Evolutionary conservation across 2,329 filamentous ascomycete species (phyloP).

Genomic region (Chaetomium sp.): DNA sequence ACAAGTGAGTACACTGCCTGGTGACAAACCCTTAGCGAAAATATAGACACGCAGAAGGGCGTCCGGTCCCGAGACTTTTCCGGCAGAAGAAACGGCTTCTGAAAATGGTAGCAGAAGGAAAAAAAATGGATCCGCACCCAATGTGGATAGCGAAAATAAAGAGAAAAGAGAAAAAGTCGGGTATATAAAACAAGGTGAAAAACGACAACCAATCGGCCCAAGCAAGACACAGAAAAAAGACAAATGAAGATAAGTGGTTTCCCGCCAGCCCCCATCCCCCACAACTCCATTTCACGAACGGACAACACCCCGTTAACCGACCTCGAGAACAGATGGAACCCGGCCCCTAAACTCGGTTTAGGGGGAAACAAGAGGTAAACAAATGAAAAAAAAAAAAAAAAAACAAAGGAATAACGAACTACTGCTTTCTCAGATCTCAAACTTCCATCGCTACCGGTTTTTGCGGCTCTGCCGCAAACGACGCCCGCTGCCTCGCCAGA

Average conservation of each 20-base stretch:
- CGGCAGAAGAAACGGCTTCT: conserved; percentile 28
- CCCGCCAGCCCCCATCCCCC: neutral
- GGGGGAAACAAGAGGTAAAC: conserved; percentile 8
- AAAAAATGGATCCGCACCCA: conserved; percentile 23
- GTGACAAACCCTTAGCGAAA: neutral
- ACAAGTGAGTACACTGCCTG: conserved; percentile 19
- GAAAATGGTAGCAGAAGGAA: conserved; percentile 26
- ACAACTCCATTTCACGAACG: neutral
- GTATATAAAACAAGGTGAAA: conserved; percentile 4
- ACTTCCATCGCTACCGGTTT: conserved; percentile 36
- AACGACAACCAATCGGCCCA: neutral
- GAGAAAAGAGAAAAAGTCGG: conserved; percentile 8
- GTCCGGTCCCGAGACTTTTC: conserved; percentile 17
- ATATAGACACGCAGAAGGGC: neutral
- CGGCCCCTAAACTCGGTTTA: neutral
- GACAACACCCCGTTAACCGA: neutral
- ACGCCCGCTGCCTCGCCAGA: conserved; percentile 34
- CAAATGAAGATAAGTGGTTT: conserved; percentile 23
- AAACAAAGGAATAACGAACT: conserved; percentile 4
- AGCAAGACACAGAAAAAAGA: conserved; percentile 20
- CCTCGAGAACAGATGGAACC: neutral
- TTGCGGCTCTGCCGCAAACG: conserved; percentile 34
- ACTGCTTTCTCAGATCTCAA: neutral
- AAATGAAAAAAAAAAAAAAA: conserved; percentile 9
- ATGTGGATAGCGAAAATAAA: neutral